Evolutionary conservation across 208 protist genomes (phyloP).

Genomic region (Trypanosomatidae sp.): DNA sequence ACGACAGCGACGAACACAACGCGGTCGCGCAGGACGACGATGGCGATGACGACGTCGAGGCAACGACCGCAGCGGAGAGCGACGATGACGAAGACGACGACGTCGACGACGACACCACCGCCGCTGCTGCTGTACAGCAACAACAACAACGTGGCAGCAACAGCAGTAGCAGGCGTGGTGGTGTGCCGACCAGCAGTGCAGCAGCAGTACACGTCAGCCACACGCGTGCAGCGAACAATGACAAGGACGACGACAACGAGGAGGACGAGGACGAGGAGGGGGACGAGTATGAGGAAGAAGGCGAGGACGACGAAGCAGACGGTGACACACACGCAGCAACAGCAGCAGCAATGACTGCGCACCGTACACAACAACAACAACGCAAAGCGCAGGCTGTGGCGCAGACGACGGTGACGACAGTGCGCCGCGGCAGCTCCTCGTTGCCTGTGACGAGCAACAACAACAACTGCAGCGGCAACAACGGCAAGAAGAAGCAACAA

Average conservation of each 20-base stretch:
- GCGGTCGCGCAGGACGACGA: background rate
- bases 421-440: background rate
- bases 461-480: background rate
- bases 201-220: background rate
- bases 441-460: background rate
- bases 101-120: background rate
- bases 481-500: slow-evolving; percentile 1
- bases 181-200: background rate
- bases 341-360: slow-evolving; percentile 8
- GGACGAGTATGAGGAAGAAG: slow-evolving; percentile 12
- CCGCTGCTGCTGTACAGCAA: background rate
- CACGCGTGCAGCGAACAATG: background rate
- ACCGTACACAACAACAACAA: background rate
- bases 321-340: slow-evolving; percentile 7
- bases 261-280: slow-evolving; percentile 7
- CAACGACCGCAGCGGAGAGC: slow-evolving; percentile 1
- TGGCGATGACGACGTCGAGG: background rate
- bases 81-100: slow-evolving; percentile 5
- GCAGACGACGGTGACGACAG: background rate
- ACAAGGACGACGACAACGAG: slow-evolving; percentile 1
- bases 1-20: background rate
- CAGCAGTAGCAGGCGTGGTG: too few species aligned
- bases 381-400: background rate
- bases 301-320: slow-evolving; percentile 8
- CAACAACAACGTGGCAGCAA: background rate